Conservation (phyloP, 164 flowering plant species). For the Annona squamosa region DNA sequence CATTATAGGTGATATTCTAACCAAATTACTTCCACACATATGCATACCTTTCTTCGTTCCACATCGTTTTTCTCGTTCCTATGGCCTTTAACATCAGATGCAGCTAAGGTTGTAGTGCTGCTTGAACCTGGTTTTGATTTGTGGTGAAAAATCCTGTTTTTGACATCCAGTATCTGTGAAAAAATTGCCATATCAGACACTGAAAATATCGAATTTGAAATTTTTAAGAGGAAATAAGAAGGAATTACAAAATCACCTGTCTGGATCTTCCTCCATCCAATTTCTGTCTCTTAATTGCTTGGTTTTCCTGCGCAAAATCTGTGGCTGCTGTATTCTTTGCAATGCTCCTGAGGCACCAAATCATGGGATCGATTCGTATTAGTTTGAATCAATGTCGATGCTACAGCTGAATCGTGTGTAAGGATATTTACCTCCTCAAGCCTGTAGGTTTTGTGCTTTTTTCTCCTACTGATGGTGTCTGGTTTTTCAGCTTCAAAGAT, state of each 20-base stretch:
- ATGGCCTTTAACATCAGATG: slow-evolving; percentile 25
- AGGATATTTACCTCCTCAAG: slow-evolving; percentile 31
- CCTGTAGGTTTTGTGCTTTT: slow-evolving; percentile 35
- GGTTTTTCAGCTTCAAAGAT: slow-evolving; percentile 48
- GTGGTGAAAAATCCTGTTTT: slow-evolving; percentile 58
- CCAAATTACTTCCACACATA: neutral
- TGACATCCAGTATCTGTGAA: slow-evolving; percentile 62
- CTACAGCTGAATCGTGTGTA: too few species aligned
- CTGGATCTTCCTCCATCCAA: slow-evolving; percentile 78
- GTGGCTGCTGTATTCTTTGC: slow-evolving; percentile 33
- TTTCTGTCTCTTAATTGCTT: slow-evolving; percentile 90
- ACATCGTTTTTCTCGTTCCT: slow-evolving; percentile 33
- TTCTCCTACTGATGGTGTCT: slow-evolving; percentile 30
- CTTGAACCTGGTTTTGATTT: slow-evolving; percentile 50
- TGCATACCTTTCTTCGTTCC: slow-evolving; percentile 54
- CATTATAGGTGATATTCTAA: neutral
- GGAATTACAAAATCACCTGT: slow-evolving; percentile 40
- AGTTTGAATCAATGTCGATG: too few species aligned
- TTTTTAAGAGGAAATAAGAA: neutral
- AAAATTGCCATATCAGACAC: neutral
- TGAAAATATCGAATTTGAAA: neutral
- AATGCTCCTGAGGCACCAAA: neutral
- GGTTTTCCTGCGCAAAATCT: slow-evolving; percentile 69
- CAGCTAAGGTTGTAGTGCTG: slow-evolving; percentile 20
- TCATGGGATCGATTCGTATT: neutral